Evolutionary conservation across 2,329 filamentous ascomycete genomes (phyloP).

Genomic region (Sporothrix sp.): DNA sequence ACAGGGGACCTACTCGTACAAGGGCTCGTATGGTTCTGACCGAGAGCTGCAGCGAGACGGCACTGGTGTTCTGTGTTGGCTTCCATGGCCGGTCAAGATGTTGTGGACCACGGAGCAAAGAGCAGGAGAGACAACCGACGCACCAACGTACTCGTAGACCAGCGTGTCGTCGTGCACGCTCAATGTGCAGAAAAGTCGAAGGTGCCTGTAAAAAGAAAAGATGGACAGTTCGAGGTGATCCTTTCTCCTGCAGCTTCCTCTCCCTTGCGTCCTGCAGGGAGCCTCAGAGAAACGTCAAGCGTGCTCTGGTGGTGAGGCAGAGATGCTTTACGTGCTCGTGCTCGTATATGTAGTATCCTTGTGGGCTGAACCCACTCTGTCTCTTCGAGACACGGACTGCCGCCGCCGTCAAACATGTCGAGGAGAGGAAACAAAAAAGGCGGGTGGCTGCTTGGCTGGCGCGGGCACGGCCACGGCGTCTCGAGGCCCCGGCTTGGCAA

Average conservation of each 20-base stretch:
- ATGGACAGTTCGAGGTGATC: neutral
- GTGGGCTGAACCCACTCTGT: neutral
- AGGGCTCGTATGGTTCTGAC: neutral
- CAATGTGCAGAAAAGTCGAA: no score
- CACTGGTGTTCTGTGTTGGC: neutral
- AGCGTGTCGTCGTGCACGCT: no score
- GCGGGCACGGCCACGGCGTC: neutral
- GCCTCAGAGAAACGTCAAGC: neutral
- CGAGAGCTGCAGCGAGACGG: neutral
- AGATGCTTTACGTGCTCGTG: neutral
- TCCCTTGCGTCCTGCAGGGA: neutral
- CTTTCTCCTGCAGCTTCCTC: neutral
- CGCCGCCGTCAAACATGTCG: neutral
- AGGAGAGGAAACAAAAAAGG: neutral
- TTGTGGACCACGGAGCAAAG: neutral
- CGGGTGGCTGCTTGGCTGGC: neutral
- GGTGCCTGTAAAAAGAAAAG: neutral
- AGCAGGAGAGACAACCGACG: neutral
- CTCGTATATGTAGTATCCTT: neutral
- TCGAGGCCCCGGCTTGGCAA: slow-evolving; percentile 5
- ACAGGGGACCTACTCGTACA: no score
- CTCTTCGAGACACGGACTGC: neutral
- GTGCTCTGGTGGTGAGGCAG: neutral
- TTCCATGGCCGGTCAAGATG: neutral
- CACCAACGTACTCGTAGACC: no score